Evolutionary conservation across 2,329 filamentous ascomycete genomes (phyloP), one percentile per base, ranked within the genome.

Genomic region (Botryotinia narcissicola): DNA sequence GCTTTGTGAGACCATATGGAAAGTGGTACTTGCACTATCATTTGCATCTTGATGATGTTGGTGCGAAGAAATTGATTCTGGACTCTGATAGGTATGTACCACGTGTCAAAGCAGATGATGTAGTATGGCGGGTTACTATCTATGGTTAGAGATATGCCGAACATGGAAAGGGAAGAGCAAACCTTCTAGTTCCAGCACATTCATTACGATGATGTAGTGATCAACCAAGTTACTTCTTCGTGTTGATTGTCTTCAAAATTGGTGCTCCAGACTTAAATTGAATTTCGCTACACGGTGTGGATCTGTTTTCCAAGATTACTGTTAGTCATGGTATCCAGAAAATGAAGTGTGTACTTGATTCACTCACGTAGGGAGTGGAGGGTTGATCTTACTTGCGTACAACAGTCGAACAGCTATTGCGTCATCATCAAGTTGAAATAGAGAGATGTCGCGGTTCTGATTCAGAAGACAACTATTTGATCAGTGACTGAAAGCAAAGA

Each of bases 361-460:
- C 44, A 66, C 20, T 37, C 12, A 32, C 16, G 20, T 35, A 3
- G 7, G 6, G 42, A 32, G 29, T 25, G 12, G 29, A 22, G 5
- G n/a, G 1, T n/a, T 20, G 29, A 48, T 48, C 44, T 48, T 66
- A 37, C 32, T 37, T 51, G n/a, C 1, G 22, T 51, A 51, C 63
- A 18, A 37, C 16, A 10, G 8, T 12, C 14, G 22, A 8, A 10
- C 2, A 4, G 29, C 29, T 7, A 35, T 66, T 25, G 4, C 29
- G 0, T 48, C 9, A 29, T 37, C 20, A 22, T 1, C 9, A 3
- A 63, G 25, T 18, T 25, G 4, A 12, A 14, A 16, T 32, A 46
- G 18, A 25, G 20, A 10, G 16, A 5, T 8, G 16, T 18, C 10
- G 1, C 0, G 2, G 22, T 0, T 48, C 6, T 51, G 32, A 4